Conservation (phyloP, 768 basidiomycete genomes). For the Tulasnella sp. region DNA sequence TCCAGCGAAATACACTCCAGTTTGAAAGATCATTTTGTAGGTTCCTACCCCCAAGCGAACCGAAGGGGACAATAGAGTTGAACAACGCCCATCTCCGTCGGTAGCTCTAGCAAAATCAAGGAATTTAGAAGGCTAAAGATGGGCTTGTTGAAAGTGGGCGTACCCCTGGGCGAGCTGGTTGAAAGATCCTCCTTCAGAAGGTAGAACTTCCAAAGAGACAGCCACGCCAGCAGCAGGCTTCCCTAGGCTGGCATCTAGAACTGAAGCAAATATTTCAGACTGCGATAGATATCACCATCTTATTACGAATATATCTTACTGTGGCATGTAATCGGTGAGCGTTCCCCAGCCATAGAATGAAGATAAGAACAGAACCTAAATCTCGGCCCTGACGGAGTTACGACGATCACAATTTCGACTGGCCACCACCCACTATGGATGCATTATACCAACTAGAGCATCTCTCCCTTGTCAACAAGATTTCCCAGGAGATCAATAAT, state of each 20-base stretch:
- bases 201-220: slow-evolving; percentile 46
- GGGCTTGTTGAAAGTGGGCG: slow-evolving; percentile 13
- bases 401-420: slow-evolving; percentile 7
- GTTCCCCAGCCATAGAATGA: slow-evolving; percentile 22
- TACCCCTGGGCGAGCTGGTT: slow-evolving; percentile 52
- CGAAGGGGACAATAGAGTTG: slow-evolving; percentile 51
- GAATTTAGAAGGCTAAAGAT: background rate
- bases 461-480: slow-evolving; percentile 81
- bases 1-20: slow-evolving; percentile 66
- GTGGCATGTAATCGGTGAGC: slow-evolving; percentile 87
- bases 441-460: slow-evolving; percentile 91
- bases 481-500: slow-evolving; percentile 88
- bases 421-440: slow-evolving; percentile 20
- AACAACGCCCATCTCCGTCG: slow-evolving; percentile 73
- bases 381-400: background rate
- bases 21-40: slow-evolving; percentile 82
- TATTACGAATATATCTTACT: slow-evolving; percentile 33
- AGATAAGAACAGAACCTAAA: background rate
- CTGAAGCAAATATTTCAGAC: slow-evolving; percentile 31
- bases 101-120: slow-evolving; percentile 42
- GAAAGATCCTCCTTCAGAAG: slow-evolving; percentile 39
- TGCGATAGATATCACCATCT: background rate
- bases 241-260: slow-evolving; percentile 77
- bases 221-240: slow-evolving; percentile 65
- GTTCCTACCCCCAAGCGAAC: slow-evolving; percentile 45